Percentiles rank a stretch among this genome's conserved stretches.
phyloP scores from a whole-genome alignment of 2,329 filamentous ascomycete genomes.

The Colletotrichum higginsianum region DNA sequence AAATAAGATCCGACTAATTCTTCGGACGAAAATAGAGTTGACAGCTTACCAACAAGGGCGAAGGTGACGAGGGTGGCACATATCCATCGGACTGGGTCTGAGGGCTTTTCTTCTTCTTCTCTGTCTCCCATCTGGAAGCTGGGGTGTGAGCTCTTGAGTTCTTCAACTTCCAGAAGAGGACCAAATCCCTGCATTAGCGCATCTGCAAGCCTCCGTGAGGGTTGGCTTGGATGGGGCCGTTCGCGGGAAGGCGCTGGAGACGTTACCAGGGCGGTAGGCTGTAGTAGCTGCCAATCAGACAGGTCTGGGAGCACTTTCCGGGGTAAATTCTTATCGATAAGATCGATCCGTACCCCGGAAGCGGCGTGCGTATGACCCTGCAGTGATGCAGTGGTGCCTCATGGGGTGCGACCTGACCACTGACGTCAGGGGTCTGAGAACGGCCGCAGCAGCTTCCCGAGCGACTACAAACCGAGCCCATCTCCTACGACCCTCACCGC shows the following conservation, averaged over 20 bases:
- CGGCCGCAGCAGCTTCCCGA: conserved; percentile 26
- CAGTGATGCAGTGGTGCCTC: conserved; percentile 32
- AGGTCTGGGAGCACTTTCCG: neutral
- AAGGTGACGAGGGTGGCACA: conserved; percentile 23
- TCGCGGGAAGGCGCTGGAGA: conserved; percentile 10
- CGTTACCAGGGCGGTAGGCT: conserved; percentile 1
- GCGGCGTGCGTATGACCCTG: conserved; percentile 30
- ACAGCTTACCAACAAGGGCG: conserved; percentile 13
- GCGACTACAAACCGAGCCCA: conserved; percentile 40
- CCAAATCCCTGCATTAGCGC: conserved; percentile 40
- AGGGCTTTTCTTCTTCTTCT: conserved; percentile 1
- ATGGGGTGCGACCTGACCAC: conserved; percentile 32
- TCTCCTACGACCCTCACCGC: conserved; percentile 16
- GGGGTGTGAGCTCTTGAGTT: conserved; percentile 12
- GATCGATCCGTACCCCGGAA: conserved; percentile 21
- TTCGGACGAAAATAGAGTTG: conserved; percentile 45
- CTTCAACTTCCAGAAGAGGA: conserved; percentile 39
- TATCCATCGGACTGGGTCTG: conserved; percentile 25
- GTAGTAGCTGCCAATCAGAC: conserved; percentile 27
- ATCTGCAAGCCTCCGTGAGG: conserved; percentile 33
- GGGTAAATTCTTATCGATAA: conserved; percentile 35
- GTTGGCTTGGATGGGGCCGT: conserved; percentile 23
- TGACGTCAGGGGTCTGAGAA: conserved; percentile 36
- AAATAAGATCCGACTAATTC: conserved; percentile 51
- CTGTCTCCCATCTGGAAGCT: neutral